Percentiles rank a stretch among this genome's conserved stretches.
Conservation (phyloP, 2,329 filamentous ascomycete genomes). For the Sporothrix sp. region DNA sequence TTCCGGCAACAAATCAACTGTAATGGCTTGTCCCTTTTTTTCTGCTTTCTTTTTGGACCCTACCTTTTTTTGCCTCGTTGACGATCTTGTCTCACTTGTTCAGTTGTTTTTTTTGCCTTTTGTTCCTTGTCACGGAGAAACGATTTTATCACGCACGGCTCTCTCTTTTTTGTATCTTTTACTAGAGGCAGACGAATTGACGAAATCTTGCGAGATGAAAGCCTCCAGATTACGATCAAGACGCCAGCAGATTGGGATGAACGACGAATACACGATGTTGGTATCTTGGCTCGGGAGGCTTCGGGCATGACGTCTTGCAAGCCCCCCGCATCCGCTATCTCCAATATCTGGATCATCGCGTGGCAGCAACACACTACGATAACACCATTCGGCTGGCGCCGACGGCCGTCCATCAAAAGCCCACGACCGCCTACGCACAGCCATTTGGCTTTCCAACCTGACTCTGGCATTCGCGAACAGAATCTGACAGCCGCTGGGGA, state of each 20-base stretch:
- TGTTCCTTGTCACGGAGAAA: conserved; percentile 1
- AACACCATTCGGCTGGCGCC: neutral
- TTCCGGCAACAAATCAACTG: neutral
- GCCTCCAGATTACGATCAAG: no score
- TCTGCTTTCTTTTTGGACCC: neutral
- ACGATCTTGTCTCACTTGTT: neutral
- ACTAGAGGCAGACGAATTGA: neutral
- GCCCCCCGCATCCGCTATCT: neutral
- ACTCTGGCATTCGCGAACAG: no score
- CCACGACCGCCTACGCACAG: neutral
- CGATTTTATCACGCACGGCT: neutral
- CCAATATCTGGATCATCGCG: neutral
- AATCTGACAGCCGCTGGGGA: neutral
- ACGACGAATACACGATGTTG: neutral
- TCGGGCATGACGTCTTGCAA: neutral
- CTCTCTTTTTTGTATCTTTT: conserved; percentile 1
- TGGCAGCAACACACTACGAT: neutral
- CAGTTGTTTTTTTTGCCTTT: neutral
- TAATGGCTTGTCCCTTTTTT: neutral
- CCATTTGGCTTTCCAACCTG: neutral
- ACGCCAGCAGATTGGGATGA: no score
- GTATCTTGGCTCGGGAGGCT: neutral
- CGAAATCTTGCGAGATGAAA: neutral
- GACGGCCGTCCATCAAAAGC: neutral
- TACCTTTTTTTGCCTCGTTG: neutral